A percentile compares a stretch with the other conserved stretches of the same genome.
These are phyloP conservation scores for Ascochyta lentis DNA, from an alignment of 2,329 filamentous ascomycete species.

Conservation along the genomic window DNA sequence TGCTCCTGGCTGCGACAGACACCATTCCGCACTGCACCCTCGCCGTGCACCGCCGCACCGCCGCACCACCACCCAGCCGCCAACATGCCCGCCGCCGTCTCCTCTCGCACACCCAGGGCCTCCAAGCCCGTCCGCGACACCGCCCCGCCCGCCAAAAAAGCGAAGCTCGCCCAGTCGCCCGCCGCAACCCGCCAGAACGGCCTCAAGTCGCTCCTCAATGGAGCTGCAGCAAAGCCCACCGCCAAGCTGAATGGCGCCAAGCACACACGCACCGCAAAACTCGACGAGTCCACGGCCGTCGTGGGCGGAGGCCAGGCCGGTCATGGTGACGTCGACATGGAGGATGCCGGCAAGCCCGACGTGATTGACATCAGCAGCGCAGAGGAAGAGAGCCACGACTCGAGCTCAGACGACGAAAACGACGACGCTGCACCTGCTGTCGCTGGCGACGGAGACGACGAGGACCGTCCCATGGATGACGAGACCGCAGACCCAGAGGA, in stretches of 20 bases:
- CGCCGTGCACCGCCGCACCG: conserved; percentile 17
- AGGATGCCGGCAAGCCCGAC: conserved; percentile 37
- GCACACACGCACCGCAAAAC: conserved; percentile 57
- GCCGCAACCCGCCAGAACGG: conserved; percentile 32
- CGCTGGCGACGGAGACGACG: conserved; percentile 35
- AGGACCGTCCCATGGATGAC: conserved; percentile 47
- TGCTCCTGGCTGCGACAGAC: conserved; percentile 35
- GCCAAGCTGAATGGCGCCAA: conserved; percentile 62
- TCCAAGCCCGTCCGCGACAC: conserved; percentile 33
- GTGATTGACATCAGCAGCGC: conserved; percentile 58
- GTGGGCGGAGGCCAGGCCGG: conserved; percentile 59
- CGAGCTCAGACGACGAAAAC: conserved; percentile 40
- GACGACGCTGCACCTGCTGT: conserved; percentile 35
- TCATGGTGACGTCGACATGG: conserved; percentile 51
- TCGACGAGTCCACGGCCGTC: conserved; percentile 64
- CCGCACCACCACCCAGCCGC: background rate
- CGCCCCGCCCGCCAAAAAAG: conserved; percentile 47
- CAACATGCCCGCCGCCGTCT: conserved; percentile 45
- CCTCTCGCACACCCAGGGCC: conserved; percentile 32
- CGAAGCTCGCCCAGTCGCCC: conserved; percentile 43
- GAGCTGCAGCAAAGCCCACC: conserved; percentile 47
- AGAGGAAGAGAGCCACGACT: conserved; percentile 51
- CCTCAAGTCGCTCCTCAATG: conserved; percentile 44
- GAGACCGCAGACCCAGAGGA: conserved; percentile 54
- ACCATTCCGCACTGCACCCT: conserved; percentile 12